Evolutionary conservation across 257 asterid genomes (phyloP), one percentile per base, ranked within the genome.

Genomic region (Mentha longifolia): DNA sequence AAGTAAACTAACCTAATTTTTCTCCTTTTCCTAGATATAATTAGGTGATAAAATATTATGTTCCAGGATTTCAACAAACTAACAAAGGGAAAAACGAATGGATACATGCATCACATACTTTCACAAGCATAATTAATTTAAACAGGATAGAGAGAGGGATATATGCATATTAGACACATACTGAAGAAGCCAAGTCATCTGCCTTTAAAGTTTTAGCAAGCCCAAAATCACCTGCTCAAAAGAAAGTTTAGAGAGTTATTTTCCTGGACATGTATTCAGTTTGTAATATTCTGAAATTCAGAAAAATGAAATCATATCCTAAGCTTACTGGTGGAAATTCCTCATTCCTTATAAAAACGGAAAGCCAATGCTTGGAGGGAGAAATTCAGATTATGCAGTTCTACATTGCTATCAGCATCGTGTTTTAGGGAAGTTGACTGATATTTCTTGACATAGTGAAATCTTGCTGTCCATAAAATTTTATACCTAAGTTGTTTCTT

Each of bases 141-240:
- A 13, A 55, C 63, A 50, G 33, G 65, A 28, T 64, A 66, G 46
- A 76, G 30, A 22, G 39, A 58, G 30, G 69, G 22, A 58, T 31
- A 9, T 43, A 28, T 5, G 76, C 74, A 75, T 47, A 74, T 68
- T 46, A 76, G 64, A 43, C 33, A 83, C 97, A 65, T 88, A 95
- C 99, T 9, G 99, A 95, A 81, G 99, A 95, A 76, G 99, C 95
- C 93, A 95, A 85, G 85, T 95, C 98, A 80, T 95, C 99, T 66
- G 96, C 96, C 84, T 92, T 92, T 88, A 95, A 62, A 54, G 98
- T 89, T 82, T 95, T 95, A 16, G 99, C 99, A 59, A 95, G 96
- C 78, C 99, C 99, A 77, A 95, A 95, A 81, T 95, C 99, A 75
- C 99, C 99, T 95, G 83, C 17, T 67, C 81, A 75, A 62, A 66